Evolutionary conservation across 2,329 filamentous ascomycete species (phyloP).

Genomic region (Colletotrichum tropicale): DNA sequence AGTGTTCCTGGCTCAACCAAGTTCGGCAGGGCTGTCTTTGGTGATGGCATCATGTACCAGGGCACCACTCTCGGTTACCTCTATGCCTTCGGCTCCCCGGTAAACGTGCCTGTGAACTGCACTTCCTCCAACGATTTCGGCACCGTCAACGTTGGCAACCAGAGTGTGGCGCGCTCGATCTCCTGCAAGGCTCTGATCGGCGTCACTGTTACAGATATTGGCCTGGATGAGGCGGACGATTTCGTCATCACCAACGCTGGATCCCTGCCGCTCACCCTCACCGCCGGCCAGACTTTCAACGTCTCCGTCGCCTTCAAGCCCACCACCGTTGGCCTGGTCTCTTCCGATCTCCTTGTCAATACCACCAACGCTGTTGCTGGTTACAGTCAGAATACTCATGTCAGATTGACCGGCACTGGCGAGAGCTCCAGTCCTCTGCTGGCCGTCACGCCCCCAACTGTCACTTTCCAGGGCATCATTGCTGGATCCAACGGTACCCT

Average conservation of each 20-base stretch:
- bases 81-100: slow-evolving; percentile 61
- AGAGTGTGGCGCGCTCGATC: slow-evolving; percentile 33
- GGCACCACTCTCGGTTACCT: slow-evolving; percentile 54
- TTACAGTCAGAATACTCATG: slow-evolving; percentile 50
- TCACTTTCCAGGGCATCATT: slow-evolving; percentile 56
- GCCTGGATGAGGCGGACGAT: slow-evolving; percentile 35
- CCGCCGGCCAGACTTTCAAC: slow-evolving; percentile 41
- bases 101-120: slow-evolving; percentile 59
- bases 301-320: slow-evolving; percentile 52
- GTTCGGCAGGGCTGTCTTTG: slow-evolving; percentile 63
- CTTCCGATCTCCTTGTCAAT: slow-evolving; percentile 50
- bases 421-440: slow-evolving; percentile 50
- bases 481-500: slow-evolving; percentile 43
- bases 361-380: slow-evolving; percentile 50
- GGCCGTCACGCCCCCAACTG: slow-evolving; percentile 47
- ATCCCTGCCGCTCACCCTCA: slow-evolving; percentile 31
- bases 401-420: slow-evolving; percentile 54
- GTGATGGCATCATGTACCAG: slow-evolving; percentile 60
- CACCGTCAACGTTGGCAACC: slow-evolving; percentile 25
- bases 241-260: slow-evolving; percentile 40
- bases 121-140: slow-evolving; percentile 54
- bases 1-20: slow-evolving; percentile 57
- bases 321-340: slow-evolving; percentile 48
- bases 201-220: slow-evolving; percentile 44
- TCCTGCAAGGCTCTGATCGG: slow-evolving; percentile 53